A percentile compares a stretch with the other conserved stretches of the same genome.
These are phyloP conservation scores for Lavandula angustifolia DNA, from an alignment of 257 asterid species.

Conservation along the genomic window DNA sequence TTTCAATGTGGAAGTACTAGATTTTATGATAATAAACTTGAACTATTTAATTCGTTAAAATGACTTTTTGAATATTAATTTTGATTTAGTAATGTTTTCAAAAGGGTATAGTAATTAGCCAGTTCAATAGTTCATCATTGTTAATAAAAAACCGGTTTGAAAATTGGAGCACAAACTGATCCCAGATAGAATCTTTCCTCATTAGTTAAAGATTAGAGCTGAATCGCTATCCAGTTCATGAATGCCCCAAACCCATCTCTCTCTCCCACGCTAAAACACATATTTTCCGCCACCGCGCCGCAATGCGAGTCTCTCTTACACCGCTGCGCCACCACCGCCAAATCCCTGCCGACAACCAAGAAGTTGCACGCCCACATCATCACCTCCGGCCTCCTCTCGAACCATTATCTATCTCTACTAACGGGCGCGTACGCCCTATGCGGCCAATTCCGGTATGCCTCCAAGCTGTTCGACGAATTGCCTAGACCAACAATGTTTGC, in stretches of 20 bases:
- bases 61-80: too few species aligned
- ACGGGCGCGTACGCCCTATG: neutral
- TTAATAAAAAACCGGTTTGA: too few species aligned
- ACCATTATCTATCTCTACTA: constrained; percentile 64
- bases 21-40: too few species aligned
- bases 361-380: constrained; percentile 62
- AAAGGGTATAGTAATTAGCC: too few species aligned
- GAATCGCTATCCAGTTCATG: constrained; percentile 38
- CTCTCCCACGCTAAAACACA: constrained; percentile 47
- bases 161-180: too few species aligned
- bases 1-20: too few species aligned
- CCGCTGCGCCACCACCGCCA: constrained; percentile 73
- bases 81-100: too few species aligned
- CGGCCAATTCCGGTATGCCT: neutral
- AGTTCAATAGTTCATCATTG: too few species aligned
- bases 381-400: constrained; percentile 57
- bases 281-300: constrained; percentile 42
- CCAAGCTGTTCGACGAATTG: neutral
- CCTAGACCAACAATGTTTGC: constrained; percentile 9
- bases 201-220: neutral
- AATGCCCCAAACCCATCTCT: constrained; percentile 49
- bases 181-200: neutral
- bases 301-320: constrained; percentile 64
- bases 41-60: too few species aligned
- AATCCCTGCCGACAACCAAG: constrained; percentile 53